Conservation (phyloP, 176 grass and related monocot species). For the Ananas comosus region DNA sequence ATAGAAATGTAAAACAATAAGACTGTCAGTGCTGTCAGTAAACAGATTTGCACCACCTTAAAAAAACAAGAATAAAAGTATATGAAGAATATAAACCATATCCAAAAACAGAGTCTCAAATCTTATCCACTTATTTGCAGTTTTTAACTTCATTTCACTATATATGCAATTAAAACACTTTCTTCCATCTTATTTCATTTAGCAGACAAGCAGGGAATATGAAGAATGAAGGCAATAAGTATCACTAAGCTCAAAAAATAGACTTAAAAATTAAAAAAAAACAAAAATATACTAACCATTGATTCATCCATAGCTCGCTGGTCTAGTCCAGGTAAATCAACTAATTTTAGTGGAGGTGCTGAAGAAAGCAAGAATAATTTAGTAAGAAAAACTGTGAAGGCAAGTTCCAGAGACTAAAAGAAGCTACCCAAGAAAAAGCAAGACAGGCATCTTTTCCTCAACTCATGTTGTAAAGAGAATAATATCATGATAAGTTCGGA, state of each 20-base stretch:
- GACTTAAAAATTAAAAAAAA: neutral
- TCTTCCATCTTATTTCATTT: too few species aligned
- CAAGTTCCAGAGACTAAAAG: too few species aligned
- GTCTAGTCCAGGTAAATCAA: conserved; percentile 77
- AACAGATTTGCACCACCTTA: neutral
- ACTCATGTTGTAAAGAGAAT: too few species aligned
- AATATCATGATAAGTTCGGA: too few species aligned
- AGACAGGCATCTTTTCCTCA: neutral
- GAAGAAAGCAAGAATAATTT: conserved; percentile 16
- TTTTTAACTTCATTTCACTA: too few species aligned
- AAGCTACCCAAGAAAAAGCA: neutral
- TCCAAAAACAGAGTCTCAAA: too few species aligned
- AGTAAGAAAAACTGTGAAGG: neutral
- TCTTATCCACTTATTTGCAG: too few species aligned
- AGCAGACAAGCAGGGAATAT: too few species aligned
- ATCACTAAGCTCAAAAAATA: neutral
- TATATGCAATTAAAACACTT: too few species aligned
- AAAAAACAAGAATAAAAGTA: neutral
- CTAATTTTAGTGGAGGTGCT: conserved; percentile 65
- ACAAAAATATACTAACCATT: conserved; percentile 27
- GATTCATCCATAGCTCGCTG: conserved; percentile 69
- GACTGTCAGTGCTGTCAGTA: conserved; percentile 10
- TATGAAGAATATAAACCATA: neutral
- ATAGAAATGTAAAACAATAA: conserved; percentile 10
- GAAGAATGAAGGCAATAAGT: too few species aligned